Evolutionary conservation across 1,139 yeast genomes (phyloP).

Genomic region (Yamadazyma atmosphaerica): DNA sequence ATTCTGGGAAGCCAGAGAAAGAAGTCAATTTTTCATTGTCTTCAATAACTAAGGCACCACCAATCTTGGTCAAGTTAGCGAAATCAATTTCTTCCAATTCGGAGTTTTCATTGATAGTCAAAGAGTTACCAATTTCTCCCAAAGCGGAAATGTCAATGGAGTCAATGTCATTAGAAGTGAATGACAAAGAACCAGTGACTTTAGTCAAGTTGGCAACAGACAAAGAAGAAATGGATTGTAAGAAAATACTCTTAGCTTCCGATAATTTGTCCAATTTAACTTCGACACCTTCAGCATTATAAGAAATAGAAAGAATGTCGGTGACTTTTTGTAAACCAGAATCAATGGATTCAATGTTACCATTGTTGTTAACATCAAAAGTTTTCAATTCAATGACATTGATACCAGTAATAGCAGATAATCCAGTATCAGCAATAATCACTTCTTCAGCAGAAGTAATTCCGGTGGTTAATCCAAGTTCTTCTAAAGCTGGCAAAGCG

Average conservation of each 20-base stretch:
- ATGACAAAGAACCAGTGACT: constrained; percentile 79
- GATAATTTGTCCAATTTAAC: constrained; percentile 66
- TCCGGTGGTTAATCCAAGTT: constrained; percentile 71
- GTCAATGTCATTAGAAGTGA: constrained; percentile 64
- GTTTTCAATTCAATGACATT: constrained; percentile 68
- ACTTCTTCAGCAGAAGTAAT: constrained; percentile 73
- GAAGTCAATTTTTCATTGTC: constrained; percentile 73
- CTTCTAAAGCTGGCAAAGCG: constrained; percentile 80
- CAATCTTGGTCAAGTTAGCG: constrained; percentile 66
- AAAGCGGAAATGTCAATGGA: constrained; percentile 58
- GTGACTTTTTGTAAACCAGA: constrained; percentile 76
- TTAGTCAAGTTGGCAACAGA: constrained; percentile 65
- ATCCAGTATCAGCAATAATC: constrained; percentile 82
- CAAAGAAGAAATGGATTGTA: constrained; percentile 75
- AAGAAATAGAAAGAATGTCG: constrained; percentile 72
- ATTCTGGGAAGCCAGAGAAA: constrained; percentile 72
- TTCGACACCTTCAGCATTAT: constrained; percentile 76
- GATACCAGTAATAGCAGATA: constrained; percentile 78
- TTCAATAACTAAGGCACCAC: constrained; percentile 86
- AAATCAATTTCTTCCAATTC: constrained; percentile 70
- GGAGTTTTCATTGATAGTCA: constrained; percentile 72
- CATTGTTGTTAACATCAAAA: constrained; percentile 86
- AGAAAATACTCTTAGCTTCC: constrained; percentile 83
- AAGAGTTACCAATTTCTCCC: constrained; percentile 71
- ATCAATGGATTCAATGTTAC: constrained; percentile 63